These are phyloP conservation scores for Chloroidium sp. DNA, from an alignment of 163 green algal species.

Conservation along the genomic window DNA sequence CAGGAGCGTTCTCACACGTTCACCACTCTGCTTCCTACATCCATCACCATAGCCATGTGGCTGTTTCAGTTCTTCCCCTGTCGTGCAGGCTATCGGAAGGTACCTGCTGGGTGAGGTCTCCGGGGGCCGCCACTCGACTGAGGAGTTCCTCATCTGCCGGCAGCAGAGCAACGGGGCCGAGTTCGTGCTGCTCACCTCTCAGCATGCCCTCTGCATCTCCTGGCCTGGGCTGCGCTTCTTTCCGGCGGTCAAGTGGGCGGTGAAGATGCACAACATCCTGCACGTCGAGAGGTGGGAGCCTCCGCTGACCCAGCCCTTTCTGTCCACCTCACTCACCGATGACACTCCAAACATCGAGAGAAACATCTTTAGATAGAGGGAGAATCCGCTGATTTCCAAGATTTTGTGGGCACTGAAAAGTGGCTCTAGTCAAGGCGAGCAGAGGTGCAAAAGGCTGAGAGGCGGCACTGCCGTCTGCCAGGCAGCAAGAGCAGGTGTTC, in stretches of 20 bases:
- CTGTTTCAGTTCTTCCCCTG: neutral
- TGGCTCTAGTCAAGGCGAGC: no score
- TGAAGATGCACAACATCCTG: slow-evolving; percentile 11
- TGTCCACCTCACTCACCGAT: no score
- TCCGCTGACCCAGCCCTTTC: no score
- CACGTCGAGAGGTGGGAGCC: slow-evolving; percentile 4
- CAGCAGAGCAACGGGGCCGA: slow-evolving; percentile 1
- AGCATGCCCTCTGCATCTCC: slow-evolving; percentile 9
- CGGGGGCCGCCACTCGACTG: neutral
- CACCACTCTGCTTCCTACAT: neutral
- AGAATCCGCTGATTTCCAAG: no score
- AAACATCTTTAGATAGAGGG: no score
- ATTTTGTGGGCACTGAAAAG: no score
- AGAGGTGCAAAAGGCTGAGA: no score
- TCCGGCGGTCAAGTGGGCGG: slow-evolving; percentile 10
- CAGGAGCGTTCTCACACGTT: no score
- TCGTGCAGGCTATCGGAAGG: slow-evolving; percentile 27
- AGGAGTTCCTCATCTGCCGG: slow-evolving; percentile 12
- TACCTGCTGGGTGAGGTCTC: slow-evolving; percentile 30
- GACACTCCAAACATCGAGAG: no score
- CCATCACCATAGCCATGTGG: neutral
- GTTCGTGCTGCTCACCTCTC: slow-evolving; percentile 7
- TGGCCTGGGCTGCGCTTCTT: neutral
- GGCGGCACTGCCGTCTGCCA: no score
- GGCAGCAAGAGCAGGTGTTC: no score